Evolutionary conservation across 345 rosid species (phyloP).

Genomic region (Murraya koenigii): DNA sequence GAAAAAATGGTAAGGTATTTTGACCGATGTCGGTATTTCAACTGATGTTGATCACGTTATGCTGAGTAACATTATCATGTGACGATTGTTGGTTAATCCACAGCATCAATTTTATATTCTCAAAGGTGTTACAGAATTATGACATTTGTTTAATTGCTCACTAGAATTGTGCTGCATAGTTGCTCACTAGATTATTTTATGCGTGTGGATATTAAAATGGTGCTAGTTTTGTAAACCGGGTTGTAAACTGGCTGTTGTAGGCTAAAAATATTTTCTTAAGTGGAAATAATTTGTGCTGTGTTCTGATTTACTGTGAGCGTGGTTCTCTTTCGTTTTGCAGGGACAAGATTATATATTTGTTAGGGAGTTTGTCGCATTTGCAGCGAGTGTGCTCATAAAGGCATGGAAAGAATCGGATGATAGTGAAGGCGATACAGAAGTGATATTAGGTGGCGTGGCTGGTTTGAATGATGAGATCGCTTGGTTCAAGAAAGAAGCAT

Average conservation of each 20-base stretch:
- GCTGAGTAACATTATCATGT: too few species aligned
- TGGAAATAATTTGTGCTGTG: background rate
- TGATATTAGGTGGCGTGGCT: slow-evolving; percentile 59
- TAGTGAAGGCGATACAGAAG: slow-evolving; percentile 54
- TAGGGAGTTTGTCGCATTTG: slow-evolving; percentile 65
- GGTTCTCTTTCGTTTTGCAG: slow-evolving; percentile 25
- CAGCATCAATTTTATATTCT: too few species aligned
- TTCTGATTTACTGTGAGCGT: background rate
- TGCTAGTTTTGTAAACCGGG: background rate
- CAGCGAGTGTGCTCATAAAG: slow-evolving; percentile 66
- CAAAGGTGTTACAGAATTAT: too few species aligned
- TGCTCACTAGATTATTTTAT: too few species aligned
- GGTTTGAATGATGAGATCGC: slow-evolving; percentile 63
- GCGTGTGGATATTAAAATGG: too few species aligned
- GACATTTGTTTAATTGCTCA: too few species aligned
- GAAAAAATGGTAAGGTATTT: too few species aligned
- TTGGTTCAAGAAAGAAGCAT: slow-evolving; percentile 80
- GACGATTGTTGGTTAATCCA: too few species aligned
- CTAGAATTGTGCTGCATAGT: too few species aligned
- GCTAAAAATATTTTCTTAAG: too few species aligned
- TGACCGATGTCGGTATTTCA: too few species aligned
- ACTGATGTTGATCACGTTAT: too few species aligned
- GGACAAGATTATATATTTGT: slow-evolving; percentile 86
- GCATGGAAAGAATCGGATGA: slow-evolving; percentile 62
- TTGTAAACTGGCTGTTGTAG: background rate